Percentiles rank a stretch among this genome's conserved stretches.
These are phyloP conservation scores for Fraxinus paxiana DNA, from an alignment of 305 asterid species.

Conservation along the genomic window DNA sequence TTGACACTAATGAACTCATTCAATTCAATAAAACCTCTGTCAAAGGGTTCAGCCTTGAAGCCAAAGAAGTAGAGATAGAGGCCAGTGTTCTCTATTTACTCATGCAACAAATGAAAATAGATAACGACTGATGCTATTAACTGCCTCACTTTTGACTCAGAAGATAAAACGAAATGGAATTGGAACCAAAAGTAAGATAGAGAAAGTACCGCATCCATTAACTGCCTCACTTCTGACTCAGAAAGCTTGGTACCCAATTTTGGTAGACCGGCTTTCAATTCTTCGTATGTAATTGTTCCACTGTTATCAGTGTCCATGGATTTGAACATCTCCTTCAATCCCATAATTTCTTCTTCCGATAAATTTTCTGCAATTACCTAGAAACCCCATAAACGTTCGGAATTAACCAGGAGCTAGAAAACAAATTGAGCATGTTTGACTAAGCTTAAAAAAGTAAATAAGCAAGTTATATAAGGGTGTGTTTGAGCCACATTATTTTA, in stretches of 20 bases:
- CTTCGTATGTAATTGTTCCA: conserved; percentile 90
- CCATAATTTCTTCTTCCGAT: conserved; percentile 88
- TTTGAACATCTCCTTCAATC: conserved; percentile 93
- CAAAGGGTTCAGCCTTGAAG: background rate
- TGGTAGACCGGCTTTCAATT: conserved; percentile 80
- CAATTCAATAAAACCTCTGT: background rate
- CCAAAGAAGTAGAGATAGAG: background rate
- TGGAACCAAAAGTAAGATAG: conserved; percentile 22
- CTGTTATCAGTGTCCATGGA: conserved; percentile 87
- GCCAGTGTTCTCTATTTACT: background rate
- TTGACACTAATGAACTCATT: background rate
- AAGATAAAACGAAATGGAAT: background rate
- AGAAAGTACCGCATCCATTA: conserved; percentile 87
- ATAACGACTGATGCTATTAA: conserved; percentile 10
- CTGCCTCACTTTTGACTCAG: background rate
- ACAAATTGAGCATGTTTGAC: background rate
- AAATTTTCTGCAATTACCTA: conserved; percentile 79
- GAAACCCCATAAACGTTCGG: background rate
- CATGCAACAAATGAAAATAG: background rate
- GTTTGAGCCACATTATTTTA: too few relatives aligned
- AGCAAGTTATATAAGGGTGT: background rate
- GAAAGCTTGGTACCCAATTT: conserved; percentile 85
- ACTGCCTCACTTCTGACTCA: conserved; percentile 86
- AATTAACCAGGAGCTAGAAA: background rate
- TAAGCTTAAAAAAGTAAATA: background rate